phyloP scores from a whole-genome alignment of 164 flowering plant species.

The Chimonanthus praecox region DNA sequence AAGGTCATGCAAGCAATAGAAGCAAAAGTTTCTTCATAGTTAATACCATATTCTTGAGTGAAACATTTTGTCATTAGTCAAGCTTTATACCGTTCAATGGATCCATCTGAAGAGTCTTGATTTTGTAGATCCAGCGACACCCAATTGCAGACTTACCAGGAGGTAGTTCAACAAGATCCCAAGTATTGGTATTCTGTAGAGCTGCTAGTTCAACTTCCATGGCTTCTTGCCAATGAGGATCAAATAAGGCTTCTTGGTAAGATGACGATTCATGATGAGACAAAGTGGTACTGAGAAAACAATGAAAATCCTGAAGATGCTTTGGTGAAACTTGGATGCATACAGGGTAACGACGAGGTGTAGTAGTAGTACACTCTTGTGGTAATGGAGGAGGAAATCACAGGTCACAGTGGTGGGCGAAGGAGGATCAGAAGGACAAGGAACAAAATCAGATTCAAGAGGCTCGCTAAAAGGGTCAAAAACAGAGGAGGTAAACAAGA shows the following conservation, averaged over 20 bases:
- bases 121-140: no score
- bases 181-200: not conserved
- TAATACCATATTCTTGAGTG: no score
- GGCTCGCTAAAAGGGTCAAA: not conserved
- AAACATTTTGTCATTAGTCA: no score
- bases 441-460: not conserved
- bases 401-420: not conserved
- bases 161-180: not conserved
- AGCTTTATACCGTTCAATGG: no score
- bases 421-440: not conserved
- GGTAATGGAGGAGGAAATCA: not conserved
- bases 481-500: not conserved
- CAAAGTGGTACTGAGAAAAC: not conserved
- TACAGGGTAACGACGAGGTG: not conserved
- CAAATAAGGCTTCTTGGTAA: not conserved
- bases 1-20: no score
- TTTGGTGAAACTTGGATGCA: not conserved
- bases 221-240: not conserved
- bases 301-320: not conserved
- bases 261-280: not conserved
- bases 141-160: no score
- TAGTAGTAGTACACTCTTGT: not conserved
- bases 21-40: no score
- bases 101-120: no score
- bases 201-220: not conserved